Base-by-base conservation (phyloP, 2,329 filamentous ascomycete genomes). In the Colletotrichum nymphaeae region DNA sequence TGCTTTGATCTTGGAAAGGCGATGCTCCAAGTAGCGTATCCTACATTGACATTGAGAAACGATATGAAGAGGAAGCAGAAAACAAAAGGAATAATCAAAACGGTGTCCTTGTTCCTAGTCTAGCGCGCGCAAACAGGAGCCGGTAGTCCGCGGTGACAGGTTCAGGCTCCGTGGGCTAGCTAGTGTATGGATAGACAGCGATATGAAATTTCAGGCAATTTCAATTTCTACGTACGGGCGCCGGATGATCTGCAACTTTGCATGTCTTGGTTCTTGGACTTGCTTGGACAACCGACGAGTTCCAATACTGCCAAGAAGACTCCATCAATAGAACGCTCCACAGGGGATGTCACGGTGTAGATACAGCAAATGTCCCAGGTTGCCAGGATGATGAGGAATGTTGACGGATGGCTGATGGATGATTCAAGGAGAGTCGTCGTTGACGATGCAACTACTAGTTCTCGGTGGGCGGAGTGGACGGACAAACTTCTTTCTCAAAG, bases 161-260 rank as follows among this genome's bases (percentile, higher is more conserved):
- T 42, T 49, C 58, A 11, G 35, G 22, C 12, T 30, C 32, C 22
- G 58, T 42, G 22, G 42, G 37, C 37, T 42, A 42, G 58, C 14
- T 46, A 16, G 57, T 7, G 46, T 12, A 24, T 1, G 30, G 32
- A n/a, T 42, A 9, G 11, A 26, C 11, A 0, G 5, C n/a, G 11
- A 1, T 26, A 6, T 19, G 30, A 24, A n/a, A 35, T 11, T 9
- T 52, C 19, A 5, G 7, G 60, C n/a, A 64, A 37, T 42, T 56
- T 55, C 26, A 24, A 24, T 55, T 46, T 57, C 49, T 52, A 53
- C 60, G 30, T 57, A 56, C 22, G 35, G 32, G 37, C 19, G 14
- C 49, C 22, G 53, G 53, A 56, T 59, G 69, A 72, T 72, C 65
- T 72, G 69, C 69, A 58, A 63, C 58, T 58, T 37, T 11, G 30